Percentiles rank a stretch among this genome's conserved stretches.
Conservation (phyloP, 1,139 yeast genomes). For the Scheffersomyces illinoinensis region DNA sequence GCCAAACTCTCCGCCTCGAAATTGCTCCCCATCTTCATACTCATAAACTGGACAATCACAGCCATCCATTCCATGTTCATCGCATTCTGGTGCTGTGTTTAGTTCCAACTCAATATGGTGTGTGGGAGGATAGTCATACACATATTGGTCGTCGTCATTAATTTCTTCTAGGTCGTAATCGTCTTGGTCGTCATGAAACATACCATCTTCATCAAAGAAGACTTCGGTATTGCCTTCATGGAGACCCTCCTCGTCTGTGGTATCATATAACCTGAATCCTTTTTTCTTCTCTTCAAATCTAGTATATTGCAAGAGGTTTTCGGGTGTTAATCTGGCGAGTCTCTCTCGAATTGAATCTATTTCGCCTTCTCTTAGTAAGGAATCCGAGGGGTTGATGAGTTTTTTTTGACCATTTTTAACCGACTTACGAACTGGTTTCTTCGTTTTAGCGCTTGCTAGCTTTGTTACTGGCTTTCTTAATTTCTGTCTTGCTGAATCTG, state of each 20-base stretch:
- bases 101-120: constrained; percentile 48
- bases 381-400: constrained; percentile 6
- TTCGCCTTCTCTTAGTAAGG: constrained; percentile 31
- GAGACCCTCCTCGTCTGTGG: constrained; percentile 44
- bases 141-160: constrained; percentile 23
- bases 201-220: constrained; percentile 15
- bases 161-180: constrained; percentile 44
- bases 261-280: constrained; percentile 42
- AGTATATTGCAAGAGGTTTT: constrained; percentile 9
- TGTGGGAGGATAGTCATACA: constrained; percentile 29
- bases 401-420: neutral
- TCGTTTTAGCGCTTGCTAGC: neutral
- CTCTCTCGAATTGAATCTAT: constrained; percentile 33
- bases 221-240: constrained; percentile 31
- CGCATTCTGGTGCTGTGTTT: constrained; percentile 34
- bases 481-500: neutral
- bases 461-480: neutral
- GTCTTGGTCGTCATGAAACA: constrained; percentile 23
- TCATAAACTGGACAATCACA: constrained; percentile 34
- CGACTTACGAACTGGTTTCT: neutral
- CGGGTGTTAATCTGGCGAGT: constrained; percentile 25
- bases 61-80: constrained; percentile 29
- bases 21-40: constrained; percentile 1
- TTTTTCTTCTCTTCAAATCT: constrained; percentile 10
- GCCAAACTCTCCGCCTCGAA: constrained; percentile 3